Percentiles rank a stretch among this genome's conserved stretches.
Evolutionary conservation across 306 rosid genomes (phyloP).

Genomic region (Quercus mongolica): DNA sequence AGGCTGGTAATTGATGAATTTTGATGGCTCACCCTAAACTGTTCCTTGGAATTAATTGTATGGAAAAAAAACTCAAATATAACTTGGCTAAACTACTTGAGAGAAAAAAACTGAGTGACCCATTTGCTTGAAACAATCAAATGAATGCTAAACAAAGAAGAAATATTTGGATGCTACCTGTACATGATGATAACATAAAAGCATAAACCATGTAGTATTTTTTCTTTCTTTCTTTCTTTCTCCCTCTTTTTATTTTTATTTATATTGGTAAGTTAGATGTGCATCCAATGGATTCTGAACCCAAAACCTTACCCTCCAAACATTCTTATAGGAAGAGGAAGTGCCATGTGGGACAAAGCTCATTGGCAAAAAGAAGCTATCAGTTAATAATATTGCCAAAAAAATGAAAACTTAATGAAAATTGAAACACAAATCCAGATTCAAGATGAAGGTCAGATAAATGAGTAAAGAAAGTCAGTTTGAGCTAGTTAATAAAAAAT

Average conservation of each 20-base stretch:
- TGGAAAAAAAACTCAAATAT: not conserved
- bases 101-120: no score
- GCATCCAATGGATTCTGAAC: no score
- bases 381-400: not conserved
- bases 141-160: not conserved
- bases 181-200: not conserved
- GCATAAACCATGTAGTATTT: not conserved
- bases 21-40: not conserved
- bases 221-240: no score
- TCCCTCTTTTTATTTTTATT: no score
- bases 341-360: no score
- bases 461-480: not conserved
- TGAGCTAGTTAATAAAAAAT: not conserved
- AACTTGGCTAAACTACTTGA: not conserved
- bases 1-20: not conserved
- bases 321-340: no score
- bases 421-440: not conserved
- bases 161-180: not conserved
- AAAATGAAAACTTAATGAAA: not conserved
- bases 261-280: no score
- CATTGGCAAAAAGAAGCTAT: not conserved
- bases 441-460: not conserved
- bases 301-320: no score
- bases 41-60: not conserved
- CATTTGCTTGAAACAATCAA: not conserved